phyloP scores from a whole-genome alignment of 345 rosid genomes.

The Populus tremula region DNA sequence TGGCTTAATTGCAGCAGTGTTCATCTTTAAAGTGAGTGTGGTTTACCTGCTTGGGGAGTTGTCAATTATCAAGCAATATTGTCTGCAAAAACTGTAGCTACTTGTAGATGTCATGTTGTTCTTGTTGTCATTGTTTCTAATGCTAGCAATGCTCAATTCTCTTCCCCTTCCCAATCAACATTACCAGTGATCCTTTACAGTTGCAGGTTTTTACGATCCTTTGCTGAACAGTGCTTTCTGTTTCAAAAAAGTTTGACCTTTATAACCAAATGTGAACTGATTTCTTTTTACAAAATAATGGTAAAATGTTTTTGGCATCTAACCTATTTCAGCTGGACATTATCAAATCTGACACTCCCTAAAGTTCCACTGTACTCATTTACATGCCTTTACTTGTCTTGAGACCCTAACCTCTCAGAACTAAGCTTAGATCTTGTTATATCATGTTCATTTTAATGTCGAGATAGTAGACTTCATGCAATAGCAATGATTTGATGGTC shows the following conservation, averaged over 20 bases:
- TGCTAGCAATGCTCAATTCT: not conserved
- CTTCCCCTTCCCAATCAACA: not conserved
- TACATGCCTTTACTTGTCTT: not conserved
- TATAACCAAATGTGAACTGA: not conserved
- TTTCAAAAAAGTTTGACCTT: not conserved
- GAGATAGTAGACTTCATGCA: not conserved
- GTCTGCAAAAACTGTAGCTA: not conserved
- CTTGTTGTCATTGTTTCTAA: not conserved
- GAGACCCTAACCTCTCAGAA: not conserved
- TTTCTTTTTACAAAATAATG: not conserved
- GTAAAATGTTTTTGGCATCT: not conserved
- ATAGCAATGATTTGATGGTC: not conserved
- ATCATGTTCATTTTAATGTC: not conserved
- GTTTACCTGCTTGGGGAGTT: constrained; percentile 6
- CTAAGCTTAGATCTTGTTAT: not conserved
- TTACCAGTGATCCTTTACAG: not conserved
- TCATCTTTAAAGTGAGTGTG: constrained; percentile 80
- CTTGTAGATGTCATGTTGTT: not conserved
- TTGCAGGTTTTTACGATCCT: not conserved
- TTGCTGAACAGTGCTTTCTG: not conserved
- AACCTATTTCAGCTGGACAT: not conserved
- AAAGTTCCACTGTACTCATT: not conserved
- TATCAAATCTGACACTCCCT: not conserved
- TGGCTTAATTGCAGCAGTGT: constrained; percentile 93
- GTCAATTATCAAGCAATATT: constrained; percentile 3